phyloP scores from a whole-genome alignment of 352 stramenopile species.

The Pythium insidiosum region DNA sequence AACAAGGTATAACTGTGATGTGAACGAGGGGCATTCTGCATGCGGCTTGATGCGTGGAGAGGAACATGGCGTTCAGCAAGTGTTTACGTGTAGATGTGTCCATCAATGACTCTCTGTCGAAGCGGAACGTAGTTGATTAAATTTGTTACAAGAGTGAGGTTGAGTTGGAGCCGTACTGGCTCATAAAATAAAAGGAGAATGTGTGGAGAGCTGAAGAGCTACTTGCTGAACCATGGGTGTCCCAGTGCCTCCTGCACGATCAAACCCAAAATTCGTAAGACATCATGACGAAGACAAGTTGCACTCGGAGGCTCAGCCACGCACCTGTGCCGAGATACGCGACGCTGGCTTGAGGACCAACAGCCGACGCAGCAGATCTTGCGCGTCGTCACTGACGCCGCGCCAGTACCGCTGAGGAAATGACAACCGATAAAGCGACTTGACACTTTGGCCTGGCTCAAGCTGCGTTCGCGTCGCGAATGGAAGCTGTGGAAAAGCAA shows the following conservation, averaged over 20 bases:
- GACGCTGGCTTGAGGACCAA: conserved; percentile 63
- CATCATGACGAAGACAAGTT: too few relatives aligned
- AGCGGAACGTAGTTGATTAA: too few relatives aligned
- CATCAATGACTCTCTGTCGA: too few relatives aligned
- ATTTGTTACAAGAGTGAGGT: too few relatives aligned
- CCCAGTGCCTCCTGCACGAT: conserved; percentile 29
- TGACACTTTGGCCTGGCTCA: conserved; percentile 49
- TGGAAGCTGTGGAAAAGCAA: conserved; percentile 25
- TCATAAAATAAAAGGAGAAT: background rate
- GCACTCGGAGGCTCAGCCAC: too few relatives aligned
- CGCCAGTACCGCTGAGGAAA: conserved; percentile 74
- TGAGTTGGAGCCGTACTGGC: too few relatives aligned
- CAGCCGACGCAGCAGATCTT: conserved; percentile 50
- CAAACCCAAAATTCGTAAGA: background rate
- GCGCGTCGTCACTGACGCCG: conserved; percentile 43
- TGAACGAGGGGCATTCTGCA: too few relatives aligned
- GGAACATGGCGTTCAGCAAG: too few relatives aligned
- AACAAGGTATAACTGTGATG: too few relatives aligned
- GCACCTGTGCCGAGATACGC: too few relatives aligned
- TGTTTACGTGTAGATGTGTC: too few relatives aligned
- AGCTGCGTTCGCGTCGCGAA: conserved; percentile 56
- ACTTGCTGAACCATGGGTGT: conserved; percentile 35
- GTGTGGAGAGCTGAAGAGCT: background rate
- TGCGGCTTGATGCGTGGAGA: too few relatives aligned
- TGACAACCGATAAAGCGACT: conserved; percentile 52